A percentile compares a stretch with the other conserved stretches of the same genome.
Conservation (phyloP, 2,329 filamentous ascomycete species). For the Emergomyces pasteurianus region DNA sequence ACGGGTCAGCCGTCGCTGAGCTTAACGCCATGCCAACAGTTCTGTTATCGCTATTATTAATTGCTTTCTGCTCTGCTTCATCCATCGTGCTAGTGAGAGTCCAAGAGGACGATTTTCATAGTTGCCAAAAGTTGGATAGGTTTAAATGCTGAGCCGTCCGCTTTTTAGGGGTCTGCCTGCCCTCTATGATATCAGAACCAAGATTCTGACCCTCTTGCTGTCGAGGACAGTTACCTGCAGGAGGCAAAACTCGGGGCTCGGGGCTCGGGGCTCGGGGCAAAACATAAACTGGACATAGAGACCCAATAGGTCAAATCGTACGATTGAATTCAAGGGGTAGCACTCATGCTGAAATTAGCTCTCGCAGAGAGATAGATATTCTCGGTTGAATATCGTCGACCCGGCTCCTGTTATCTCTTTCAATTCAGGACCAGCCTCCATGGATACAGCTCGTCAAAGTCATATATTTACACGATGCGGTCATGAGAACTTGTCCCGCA, state of each 20-base stretch:
- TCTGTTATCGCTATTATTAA: not conserved
- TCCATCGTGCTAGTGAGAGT: constrained; percentile 4
- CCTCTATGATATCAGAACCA: not conserved
- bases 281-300: constrained; percentile 10
- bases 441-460: not conserved
- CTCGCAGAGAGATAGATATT: not conserved
- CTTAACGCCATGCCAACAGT: not conserved
- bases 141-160: constrained; percentile 5
- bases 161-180: not conserved
- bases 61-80: not conserved
- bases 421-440: not conserved
- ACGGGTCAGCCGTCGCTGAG: not conserved
- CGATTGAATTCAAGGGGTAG: not conserved
- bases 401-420: not conserved
- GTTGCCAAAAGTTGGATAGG: constrained; percentile 2
- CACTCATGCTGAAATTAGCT: constrained; percentile 1
- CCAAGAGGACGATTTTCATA: not conserved
- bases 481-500: not conserved
- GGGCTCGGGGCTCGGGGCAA: constrained; percentile 3
- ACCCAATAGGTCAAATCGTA: not conserved
- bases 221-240: not conserved
- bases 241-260: not conserved
- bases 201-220: not conserved
- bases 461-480: not conserved
- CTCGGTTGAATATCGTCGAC: not conserved